Conservation (phyloP, 768 basidiomycete species). For the Pisolithus orientalis region DNA sequence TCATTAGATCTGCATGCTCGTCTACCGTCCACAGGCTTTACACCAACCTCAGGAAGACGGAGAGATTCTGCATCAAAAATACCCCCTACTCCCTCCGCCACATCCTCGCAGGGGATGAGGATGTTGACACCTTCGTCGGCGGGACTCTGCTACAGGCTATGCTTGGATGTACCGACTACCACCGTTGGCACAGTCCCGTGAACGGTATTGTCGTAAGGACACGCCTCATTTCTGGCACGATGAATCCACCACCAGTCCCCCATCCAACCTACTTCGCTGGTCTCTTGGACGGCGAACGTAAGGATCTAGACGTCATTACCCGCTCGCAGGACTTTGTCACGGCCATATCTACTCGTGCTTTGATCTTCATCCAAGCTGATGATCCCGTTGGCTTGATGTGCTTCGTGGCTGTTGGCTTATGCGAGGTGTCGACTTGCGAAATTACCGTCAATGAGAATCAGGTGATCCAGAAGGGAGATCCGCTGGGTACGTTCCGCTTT, state of each 20-base stretch:
- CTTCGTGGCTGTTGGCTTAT: constrained; percentile 14
- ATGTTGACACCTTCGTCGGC: constrained; percentile 38
- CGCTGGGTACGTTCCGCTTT: constrained; percentile 51
- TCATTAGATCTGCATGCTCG: too few species aligned
- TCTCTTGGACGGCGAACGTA: constrained; percentile 19
- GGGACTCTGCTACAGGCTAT: constrained; percentile 54
- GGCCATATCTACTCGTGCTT: constrained; percentile 12
- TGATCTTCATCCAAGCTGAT: background rate
- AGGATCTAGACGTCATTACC: constrained; percentile 21
- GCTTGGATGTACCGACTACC: constrained; percentile 44
- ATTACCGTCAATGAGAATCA: constrained; percentile 14
- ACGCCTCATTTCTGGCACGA: constrained; percentile 40
- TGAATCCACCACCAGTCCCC: background rate
- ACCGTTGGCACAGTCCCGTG: constrained; percentile 31
- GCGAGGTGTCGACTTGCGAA: too few species aligned
- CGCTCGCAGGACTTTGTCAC: constrained; percentile 4
- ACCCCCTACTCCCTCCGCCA: constrained; percentile 47
- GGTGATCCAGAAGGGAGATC: too few species aligned
- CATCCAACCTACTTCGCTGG: constrained; percentile 35
- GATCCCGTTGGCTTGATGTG: background rate
- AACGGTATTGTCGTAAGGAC: constrained; percentile 36
- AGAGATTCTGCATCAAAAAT: too few species aligned
- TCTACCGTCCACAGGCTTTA: too few species aligned
- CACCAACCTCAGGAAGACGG: too few species aligned
- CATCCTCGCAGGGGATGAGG: constrained; percentile 42